phyloP scores from a whole-genome alignment of 768 basidiomycete genomes.

The Amanita subjunquillea region DNA sequence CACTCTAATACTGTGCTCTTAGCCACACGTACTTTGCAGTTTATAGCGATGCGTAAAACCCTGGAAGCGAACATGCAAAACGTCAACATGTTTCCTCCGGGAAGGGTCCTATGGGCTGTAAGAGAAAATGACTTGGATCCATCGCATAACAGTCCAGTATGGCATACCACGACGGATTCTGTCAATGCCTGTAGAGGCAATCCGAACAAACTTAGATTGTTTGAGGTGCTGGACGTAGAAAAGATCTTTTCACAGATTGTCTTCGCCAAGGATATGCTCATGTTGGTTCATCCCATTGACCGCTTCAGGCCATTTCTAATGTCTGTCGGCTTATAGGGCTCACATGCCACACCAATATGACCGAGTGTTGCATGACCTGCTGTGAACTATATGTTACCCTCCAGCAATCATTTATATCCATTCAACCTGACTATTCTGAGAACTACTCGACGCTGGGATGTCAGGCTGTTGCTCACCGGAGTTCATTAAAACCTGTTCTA shows the following conservation, averaged over 20 bases:
- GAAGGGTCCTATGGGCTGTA: slow-evolving; percentile 71
- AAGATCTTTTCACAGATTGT: slow-evolving; percentile 73
- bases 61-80: slow-evolving; percentile 78
- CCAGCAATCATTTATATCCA: background rate
- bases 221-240: slow-evolving; percentile 70
- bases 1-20: background rate
- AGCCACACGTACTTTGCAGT: slow-evolving; percentile 28
- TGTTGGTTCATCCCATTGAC: slow-evolving; percentile 28
- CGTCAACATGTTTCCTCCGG: slow-evolving; percentile 65
- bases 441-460: background rate
- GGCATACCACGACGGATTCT: background rate
- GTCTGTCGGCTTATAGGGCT: slow-evolving; percentile 28
- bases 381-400: slow-evolving; percentile 22
- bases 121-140: slow-evolving; percentile 62
- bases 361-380: slow-evolving; percentile 57
- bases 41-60: slow-evolving; percentile 72
- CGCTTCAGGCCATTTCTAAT: slow-evolving; percentile 5
- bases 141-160: slow-evolving; percentile 25
- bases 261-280: slow-evolving; percentile 77
- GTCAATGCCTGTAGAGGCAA: slow-evolving; percentile 8
- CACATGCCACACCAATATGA: slow-evolving; percentile 81
- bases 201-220: slow-evolving; percentile 54
- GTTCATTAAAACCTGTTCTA: too few species aligned
- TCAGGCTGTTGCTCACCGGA: background rate
- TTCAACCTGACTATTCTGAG: background rate